Conservation (phyloP, 73 alveolate species). For the Tetrahymena borealis region DNA sequence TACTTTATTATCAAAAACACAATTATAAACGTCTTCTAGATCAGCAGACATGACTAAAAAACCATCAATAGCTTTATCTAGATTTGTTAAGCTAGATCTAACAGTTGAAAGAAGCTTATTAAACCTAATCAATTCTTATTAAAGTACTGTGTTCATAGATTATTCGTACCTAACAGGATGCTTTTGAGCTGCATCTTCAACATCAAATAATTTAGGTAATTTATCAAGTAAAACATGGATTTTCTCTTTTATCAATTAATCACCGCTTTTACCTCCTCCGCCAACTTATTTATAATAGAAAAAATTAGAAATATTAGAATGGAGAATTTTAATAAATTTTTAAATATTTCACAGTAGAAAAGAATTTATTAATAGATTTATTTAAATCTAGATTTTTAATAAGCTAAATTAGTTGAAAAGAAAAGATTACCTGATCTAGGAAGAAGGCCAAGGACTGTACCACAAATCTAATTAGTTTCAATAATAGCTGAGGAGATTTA, state of each 20-base stretch:
- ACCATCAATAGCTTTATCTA: slow-evolving; percentile 72
- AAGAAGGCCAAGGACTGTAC: slow-evolving; percentile 19
- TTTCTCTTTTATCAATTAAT: not conserved
- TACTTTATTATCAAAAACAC: slow-evolving; percentile 61
- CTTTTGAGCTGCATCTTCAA: slow-evolving; percentile 53
- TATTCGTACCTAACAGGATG: slow-evolving; percentile 56
- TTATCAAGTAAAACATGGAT: slow-evolving; percentile 13
- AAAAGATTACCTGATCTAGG: slow-evolving; percentile 6
- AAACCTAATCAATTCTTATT: slow-evolving; percentile 71
- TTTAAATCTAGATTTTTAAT: not conserved
- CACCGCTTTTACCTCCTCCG: not conserved
- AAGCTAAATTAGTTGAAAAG: slow-evolving; percentile 42
- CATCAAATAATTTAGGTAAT: slow-evolving; percentile 45
- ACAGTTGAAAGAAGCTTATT: slow-evolving; percentile 50
- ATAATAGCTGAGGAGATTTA: slow-evolving; percentile 90
- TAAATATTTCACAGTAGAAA: not conserved
- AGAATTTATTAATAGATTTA: too few relatives aligned
- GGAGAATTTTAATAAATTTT: too few relatives aligned
- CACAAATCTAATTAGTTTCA: slow-evolving; percentile 77
- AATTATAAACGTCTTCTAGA: slow-evolving; percentile 63
- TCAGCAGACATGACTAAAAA: slow-evolving; percentile 70
- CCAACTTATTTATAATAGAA: not conserved
- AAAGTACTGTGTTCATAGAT: slow-evolving; percentile 59
- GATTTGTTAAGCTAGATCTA: slow-evolving; percentile 48
- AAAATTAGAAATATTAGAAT: not conserved